Percentiles rank a stretch among this genome's conserved stretches.
Conservation (phyloP, 2,329 filamentous ascomycete genomes). For the Botrytis tulipae region DNA sequence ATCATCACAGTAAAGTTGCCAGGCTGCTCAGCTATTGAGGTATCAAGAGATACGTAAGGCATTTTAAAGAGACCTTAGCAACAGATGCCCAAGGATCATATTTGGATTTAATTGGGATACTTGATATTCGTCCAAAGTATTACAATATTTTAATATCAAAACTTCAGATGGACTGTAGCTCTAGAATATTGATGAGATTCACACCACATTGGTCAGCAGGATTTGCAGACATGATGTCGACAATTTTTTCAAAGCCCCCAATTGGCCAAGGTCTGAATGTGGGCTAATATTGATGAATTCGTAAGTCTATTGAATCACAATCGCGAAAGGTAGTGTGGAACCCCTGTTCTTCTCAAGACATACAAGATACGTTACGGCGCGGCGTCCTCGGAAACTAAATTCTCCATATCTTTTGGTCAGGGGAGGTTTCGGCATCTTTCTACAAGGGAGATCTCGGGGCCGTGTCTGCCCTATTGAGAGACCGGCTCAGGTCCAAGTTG, state of each 20-base stretch:
- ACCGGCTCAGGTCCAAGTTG: slow-evolving; percentile 5
- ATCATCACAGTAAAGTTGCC: background rate
- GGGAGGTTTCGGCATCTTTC: slow-evolving; percentile 18
- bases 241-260: background rate
- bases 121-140: background rate
- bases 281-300: slow-evolving; percentile 3
- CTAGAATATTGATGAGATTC: background rate
- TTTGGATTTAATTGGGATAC: background rate
- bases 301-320: background rate
- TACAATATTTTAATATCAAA: background rate
- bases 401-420: slow-evolving; percentile 13
- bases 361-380: slow-evolving; percentile 7
- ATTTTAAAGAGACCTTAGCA: background rate
- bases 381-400: slow-evolving; percentile 11
- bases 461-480: slow-evolving; percentile 9
- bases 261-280: slow-evolving; percentile 3
- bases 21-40: slow-evolving; percentile 2
- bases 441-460: slow-evolving; percentile 10
- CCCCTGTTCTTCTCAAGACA: slow-evolving; percentile 5
- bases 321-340: slow-evolving; percentile 6
- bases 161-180: slow-evolving; percentile 1
- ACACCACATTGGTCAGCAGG: slow-evolving; percentile 18
- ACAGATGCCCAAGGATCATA: background rate
- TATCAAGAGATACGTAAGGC: background rate
- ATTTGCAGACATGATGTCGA: slow-evolving; percentile 12